Percentiles rank a stretch among this genome's conserved stretches.
These are phyloP conservation scores for Aurifilum marmelostoma DNA, from an alignment of 2,329 filamentous ascomycete species.

Conservation along the genomic window DNA sequence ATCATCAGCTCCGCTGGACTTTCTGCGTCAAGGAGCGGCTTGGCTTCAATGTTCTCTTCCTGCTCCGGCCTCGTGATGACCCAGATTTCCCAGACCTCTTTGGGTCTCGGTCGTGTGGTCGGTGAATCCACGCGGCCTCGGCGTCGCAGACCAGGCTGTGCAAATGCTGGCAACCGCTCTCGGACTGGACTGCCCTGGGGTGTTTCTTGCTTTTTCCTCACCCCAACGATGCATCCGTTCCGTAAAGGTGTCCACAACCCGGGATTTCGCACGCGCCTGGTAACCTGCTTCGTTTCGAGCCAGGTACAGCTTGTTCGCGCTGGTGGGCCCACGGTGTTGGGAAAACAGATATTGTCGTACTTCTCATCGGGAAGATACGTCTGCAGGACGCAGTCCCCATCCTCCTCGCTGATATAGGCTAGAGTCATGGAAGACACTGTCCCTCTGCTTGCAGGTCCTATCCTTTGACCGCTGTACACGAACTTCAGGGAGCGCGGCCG, in stretches of 20 bases:
- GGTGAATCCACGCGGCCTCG: constrained; percentile 21
- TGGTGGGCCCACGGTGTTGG: constrained; percentile 45
- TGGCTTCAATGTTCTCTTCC: constrained; percentile 49
- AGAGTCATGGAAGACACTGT: constrained; percentile 67
- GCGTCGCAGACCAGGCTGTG: constrained; percentile 27
- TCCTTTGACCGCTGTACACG: constrained; percentile 56
- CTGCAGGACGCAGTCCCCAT: constrained; percentile 66
- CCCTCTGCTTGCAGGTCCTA: constrained; percentile 56
- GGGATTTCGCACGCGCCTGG: constrained; percentile 60
- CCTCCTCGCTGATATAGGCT: constrained; percentile 63
- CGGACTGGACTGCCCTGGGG: constrained; percentile 30
- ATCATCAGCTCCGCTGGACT: constrained; percentile 61
- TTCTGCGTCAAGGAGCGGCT: constrained; percentile 45
- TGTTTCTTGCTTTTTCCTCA: constrained; percentile 51
- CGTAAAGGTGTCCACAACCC: constrained; percentile 67
- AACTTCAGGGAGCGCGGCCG: constrained; percentile 62
- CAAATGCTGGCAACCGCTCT: constrained; percentile 29
- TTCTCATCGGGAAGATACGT: constrained; percentile 61
- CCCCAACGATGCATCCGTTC: constrained; percentile 64
- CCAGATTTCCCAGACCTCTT: constrained; percentile 58
- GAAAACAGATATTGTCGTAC: constrained; percentile 60
- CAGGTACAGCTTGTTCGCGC: constrained; percentile 53
- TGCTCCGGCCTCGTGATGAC: constrained; percentile 51
- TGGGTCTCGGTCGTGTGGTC: constrained; percentile 14
- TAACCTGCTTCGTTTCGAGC: constrained; percentile 54